phyloP scores from a whole-genome alignment of 805 yeast species.

The Tetrapisispora pingtungensis region DNA sequence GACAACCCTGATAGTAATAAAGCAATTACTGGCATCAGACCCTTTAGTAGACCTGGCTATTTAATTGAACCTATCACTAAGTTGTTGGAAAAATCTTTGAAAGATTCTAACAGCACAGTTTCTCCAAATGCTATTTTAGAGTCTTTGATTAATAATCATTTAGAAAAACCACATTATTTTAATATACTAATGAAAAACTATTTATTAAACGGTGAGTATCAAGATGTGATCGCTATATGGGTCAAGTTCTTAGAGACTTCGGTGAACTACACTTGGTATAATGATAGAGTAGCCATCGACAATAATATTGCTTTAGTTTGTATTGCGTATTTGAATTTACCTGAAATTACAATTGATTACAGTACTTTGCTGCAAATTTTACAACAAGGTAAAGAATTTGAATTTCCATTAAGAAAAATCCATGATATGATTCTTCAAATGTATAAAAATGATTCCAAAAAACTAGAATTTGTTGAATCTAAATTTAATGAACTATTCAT shows the following conservation, averaged over 20 bases:
- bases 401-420: slow-evolving; percentile 9
- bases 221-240: slow-evolving; percentile 27
- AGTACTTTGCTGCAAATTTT: slow-evolving; percentile 17
- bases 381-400: slow-evolving; percentile 9
- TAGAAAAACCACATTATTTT: slow-evolving; percentile 25
- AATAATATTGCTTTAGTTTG: slow-evolving; percentile 16
- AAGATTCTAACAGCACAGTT: slow-evolving; percentile 2
- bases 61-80: slow-evolving; percentile 12
- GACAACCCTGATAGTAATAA: background rate
- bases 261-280: background rate
- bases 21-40: background rate
- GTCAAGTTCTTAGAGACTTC: slow-evolving; percentile 18
- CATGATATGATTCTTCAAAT: background rate
- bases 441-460: background rate
- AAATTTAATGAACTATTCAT: slow-evolving; percentile 6
- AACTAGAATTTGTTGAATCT: background rate
- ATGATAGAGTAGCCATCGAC: slow-evolving; percentile 10
- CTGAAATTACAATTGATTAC: slow-evolving; percentile 14
- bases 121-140: slow-evolving; percentile 23
- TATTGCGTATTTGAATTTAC: slow-evolving; percentile 20
- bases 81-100: slow-evolving; percentile 10
- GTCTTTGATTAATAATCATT: slow-evolving; percentile 16
- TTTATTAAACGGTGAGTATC: slow-evolving; percentile 10
- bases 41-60: slow-evolving; percentile 10
- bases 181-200: slow-evolving; percentile 17